Base-by-base conservation (phyloP, 108 stramenopile species). In the Skeletonema potamos region DNA sequence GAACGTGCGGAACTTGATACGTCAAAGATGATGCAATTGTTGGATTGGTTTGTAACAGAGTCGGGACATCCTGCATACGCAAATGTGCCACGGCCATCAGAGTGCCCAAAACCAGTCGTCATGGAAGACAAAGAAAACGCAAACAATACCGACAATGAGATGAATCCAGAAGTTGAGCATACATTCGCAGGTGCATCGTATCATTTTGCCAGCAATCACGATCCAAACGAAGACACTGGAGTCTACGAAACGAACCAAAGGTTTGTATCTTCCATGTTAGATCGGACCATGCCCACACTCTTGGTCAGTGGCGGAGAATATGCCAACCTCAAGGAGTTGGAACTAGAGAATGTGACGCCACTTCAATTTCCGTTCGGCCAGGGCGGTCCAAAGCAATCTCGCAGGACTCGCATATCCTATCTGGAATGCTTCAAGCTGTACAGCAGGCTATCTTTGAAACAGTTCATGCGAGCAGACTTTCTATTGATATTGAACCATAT, bases 301-400 rank as follows among this genome's bases (percentile, higher is more conserved):
- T 30, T 30, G 4, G 29, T 30, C 29, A 30, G 29, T 30, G 29
- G 29, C 29, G 29, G 29, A 30, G 29, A 30, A 30, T 30, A 30
- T 30, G 29, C 29, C 29, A 30, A 30, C 29, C 29, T 9, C 1
- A 61, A 32, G 36, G 70, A 71, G 32, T 3, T 62, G 6, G 2
- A 9, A 3, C 13, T 70, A 1, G 70, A 71, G 17, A 33, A 71
- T 54, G 33, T 71, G 4, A 9, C 46, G 1, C 70, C 70, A 22
- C 18, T 71, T 27, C 44, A 41, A 48, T 71, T 71, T 32, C 70
- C 70, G 1, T 71, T 48, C 54, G 70, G 70, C 7, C 43, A 24
- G 6, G 70, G 70, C 2, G 70, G 70, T 20, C 70, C 70, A 22
- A 70, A 27, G 22, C 12, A 8, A 5, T 12, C 24, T 3, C 39